These are phyloP conservation scores for Mariannaea elegans DNA, from an alignment of 2,329 filamentous ascomycete genomes.

Conservation along the genomic window DNA sequence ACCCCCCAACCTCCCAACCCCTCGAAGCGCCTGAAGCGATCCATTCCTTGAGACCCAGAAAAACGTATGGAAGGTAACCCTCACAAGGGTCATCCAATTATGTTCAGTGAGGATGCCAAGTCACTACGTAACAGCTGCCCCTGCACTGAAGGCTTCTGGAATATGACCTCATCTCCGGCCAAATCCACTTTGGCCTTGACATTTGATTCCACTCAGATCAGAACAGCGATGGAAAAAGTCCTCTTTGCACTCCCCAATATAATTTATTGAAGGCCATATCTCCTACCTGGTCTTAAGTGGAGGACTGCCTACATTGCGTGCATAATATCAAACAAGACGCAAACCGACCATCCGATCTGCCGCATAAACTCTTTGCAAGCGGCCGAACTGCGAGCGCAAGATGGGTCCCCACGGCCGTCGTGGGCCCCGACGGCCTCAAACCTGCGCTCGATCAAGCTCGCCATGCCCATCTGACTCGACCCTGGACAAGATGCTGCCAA, in stretches of 20 bases:
- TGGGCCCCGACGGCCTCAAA: slow-evolving; percentile 33
- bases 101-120: slow-evolving; percentile 4
- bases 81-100: background rate
- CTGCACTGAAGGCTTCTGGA: slow-evolving; percentile 36
- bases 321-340: slow-evolving; percentile 29
- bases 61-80: background rate
- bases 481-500: slow-evolving; percentile 28
- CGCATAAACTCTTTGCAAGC: slow-evolving; percentile 22
- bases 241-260: too few species aligned
- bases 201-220: background rate
- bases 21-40: slow-evolving; percentile 3
- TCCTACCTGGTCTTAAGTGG: slow-evolving; percentile 14
- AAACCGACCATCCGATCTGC: slow-evolving; percentile 19
- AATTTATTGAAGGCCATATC: slow-evolving; percentile 17
- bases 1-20: slow-evolving; percentile 1
- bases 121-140: slow-evolving; percentile 14
- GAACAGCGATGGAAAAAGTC: too few species aligned
- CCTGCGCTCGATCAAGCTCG: slow-evolving; percentile 40
- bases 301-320: background rate
- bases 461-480: slow-evolving; percentile 24
- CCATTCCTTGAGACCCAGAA: slow-evolving; percentile 3
- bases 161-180: slow-evolving; percentile 36
- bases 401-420: slow-evolving; percentile 20
- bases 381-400: background rate
- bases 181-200: slow-evolving; percentile 15